Evolutionary conservation across 805 yeast genomes (phyloP), one percentile per base, ranked within the genome.

Genomic region (Candida alai): DNA sequence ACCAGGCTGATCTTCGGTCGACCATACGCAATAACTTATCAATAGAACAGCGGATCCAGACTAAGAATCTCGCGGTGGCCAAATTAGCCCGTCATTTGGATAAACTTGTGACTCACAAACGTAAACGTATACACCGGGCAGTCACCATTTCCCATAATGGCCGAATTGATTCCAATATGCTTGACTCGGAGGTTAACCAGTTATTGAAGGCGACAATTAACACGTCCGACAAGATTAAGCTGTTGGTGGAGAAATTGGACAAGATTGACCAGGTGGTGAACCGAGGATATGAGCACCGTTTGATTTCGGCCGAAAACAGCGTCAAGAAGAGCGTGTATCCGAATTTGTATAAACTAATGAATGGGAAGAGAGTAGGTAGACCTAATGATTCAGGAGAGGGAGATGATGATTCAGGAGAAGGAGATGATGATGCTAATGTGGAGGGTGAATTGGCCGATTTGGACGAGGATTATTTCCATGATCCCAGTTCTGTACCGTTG

Each of bases 21-120:
- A 68, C 63, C 31, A 55, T 65, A 26, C 51, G 60, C 35, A 41
- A 41, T 18, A 57, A 59, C 27, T 42, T 67, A 28, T 45, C 60
- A 7, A 45, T 57, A 10, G 72, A 67, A 42, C 70, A 65, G 45
- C 53, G 52, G 37, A 54, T 67, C 26, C 73, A 66, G 44, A 54
- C 52, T 39, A 61, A 62, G 36, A 66, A 66, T 43, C 58, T 65
- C 17, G 52, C 50, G 24, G 52, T 65, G 10, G 58, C 61, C 13
- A 62, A 62, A 39, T 41, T 50, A 26, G 49, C 57, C 12, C 48
- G 39, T 33, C 41, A 36, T 21, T 41, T 53, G 25, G 50, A 46
- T 23, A 47, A 43, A 31, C 39, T 23, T n/a, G 37, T 54, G 4
- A 8, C 25, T 5, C 30, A 26, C n/a, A 34, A 36, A 14, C 35